Evolutionary conservation across 495 filamentous ascomycete genomes (phyloP).

Genomic region (Xylaria longipes): DNA sequence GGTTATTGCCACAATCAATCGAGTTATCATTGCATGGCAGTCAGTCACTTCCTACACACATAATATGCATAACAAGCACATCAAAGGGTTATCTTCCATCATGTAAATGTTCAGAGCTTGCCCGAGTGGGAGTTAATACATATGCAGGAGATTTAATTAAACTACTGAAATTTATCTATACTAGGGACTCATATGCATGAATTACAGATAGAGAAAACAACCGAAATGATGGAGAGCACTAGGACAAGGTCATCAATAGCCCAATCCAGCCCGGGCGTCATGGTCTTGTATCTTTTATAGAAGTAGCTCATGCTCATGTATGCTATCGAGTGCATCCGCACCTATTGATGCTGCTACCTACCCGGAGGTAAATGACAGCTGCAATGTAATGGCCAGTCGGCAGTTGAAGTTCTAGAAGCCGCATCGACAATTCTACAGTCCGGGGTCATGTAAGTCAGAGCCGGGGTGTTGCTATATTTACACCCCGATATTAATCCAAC

Average conservation of each 20-base stretch:
- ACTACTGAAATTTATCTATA: not conserved
- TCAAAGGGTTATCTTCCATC: not conserved
- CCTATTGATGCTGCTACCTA: not conserved
- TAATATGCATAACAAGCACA: not conserved
- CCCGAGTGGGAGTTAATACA: not conserved
- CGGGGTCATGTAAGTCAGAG: constrained; percentile 2
- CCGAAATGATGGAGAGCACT: constrained; percentile 1
- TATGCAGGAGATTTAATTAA: constrained; percentile 13
- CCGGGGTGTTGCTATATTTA: constrained; percentile 7
- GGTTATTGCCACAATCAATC: not conserved
- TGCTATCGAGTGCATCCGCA: not conserved
- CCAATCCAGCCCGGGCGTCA: too few relatives aligned
- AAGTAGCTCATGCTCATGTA: not conserved
- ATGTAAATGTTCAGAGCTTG: not conserved
- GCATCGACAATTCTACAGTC: constrained; percentile 20
- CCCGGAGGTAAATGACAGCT: not conserved
- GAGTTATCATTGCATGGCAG: not conserved
- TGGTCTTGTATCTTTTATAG: not conserved
- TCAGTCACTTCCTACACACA: not conserved
- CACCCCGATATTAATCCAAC: not conserved
- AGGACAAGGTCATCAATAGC: not conserved
- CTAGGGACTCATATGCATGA: not conserved
- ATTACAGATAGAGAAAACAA: not conserved
- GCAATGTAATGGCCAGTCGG: constrained; percentile 10
- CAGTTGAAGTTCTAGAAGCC: constrained; percentile 25